Evolutionary conservation across 208 protist genomes (phyloP).

Genomic region (Crithidia sp.): DNA sequence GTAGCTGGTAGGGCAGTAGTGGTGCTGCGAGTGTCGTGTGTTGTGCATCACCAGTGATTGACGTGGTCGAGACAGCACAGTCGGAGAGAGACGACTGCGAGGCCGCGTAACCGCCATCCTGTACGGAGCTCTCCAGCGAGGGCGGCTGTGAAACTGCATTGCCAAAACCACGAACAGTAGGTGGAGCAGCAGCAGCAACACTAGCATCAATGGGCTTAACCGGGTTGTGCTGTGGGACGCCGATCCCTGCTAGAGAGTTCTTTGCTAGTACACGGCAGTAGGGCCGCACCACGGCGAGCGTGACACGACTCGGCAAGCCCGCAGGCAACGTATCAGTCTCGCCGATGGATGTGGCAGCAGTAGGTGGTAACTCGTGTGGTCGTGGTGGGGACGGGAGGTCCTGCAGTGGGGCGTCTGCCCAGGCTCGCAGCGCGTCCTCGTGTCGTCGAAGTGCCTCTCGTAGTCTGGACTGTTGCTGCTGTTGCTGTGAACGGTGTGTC

Average conservation of each 20-base stretch:
- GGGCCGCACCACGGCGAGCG: neutral
- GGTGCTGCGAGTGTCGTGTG: neutral
- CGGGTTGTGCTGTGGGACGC: conserved; percentile 4
- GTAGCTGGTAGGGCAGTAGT: conserved; percentile 18
- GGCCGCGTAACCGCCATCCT: conserved; percentile 6
- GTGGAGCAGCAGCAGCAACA: neutral
- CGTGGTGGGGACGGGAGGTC: neutral
- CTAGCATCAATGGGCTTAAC: neutral
- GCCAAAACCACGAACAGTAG: too few relatives aligned
- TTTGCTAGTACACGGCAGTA: conserved; percentile 22
- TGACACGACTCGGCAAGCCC: neutral
- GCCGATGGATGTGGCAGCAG: neutral
- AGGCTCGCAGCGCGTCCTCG: conserved; percentile 30
- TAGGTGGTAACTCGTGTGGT: neutral
- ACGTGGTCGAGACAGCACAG: too few relatives aligned
- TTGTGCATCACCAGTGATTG: neutral
- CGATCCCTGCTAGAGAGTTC: conserved; percentile 18
- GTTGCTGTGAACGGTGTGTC: too few relatives aligned
- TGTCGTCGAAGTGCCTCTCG: conserved; percentile 23
- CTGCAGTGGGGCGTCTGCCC: conserved; percentile 22
- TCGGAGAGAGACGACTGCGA: conserved; percentile 9
- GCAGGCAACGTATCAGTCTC: neutral
- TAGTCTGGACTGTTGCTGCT: neutral
- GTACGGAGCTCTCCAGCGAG: neutral
- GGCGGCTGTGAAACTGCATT: too few relatives aligned